phyloP scores from a whole-genome alignment of 2,329 filamentous ascomycete species.

The Aspergillus fructus region DNA sequence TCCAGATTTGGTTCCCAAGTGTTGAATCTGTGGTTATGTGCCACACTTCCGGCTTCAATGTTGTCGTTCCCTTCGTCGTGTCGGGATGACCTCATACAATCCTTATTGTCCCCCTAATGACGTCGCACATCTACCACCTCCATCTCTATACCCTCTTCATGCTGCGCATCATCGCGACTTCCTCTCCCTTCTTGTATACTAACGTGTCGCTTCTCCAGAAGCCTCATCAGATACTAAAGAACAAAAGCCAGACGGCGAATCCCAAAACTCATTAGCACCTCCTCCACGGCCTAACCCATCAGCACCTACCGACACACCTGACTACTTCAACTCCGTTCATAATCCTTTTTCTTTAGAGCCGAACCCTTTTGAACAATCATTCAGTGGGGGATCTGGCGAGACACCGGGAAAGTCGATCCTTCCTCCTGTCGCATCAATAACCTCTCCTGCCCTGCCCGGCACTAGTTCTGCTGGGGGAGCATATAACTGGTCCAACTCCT shows the following conservation, averaged over 20 bases:
- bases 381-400: conserved; percentile 61
- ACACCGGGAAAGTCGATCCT: conserved; percentile 81
- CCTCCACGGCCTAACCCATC: conserved; percentile 62
- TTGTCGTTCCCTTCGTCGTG: conserved; percentile 27
- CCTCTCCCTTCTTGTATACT: conserved; percentile 18
- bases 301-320: conserved; percentile 57
- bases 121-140: conserved; percentile 6
- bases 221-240: conserved; percentile 34
- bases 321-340: conserved; percentile 67
- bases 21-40: conserved; percentile 25
- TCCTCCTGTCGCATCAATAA: conserved; percentile 84
- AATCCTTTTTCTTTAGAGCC: conserved; percentile 66
- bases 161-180: conserved; percentile 7
- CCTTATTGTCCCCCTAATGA: conserved; percentile 19
- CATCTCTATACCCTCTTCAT: not conserved
- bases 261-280: conserved; percentile 66
- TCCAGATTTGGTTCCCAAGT: conserved; percentile 11
- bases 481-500: conserved; percentile 80
- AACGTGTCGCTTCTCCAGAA: conserved; percentile 26
- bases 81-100: conserved; percentile 40
- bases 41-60: conserved; percentile 27
- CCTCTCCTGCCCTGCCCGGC: conserved; percentile 82
- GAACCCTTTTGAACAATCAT: conserved; percentile 97
- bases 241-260: conserved; percentile 52
- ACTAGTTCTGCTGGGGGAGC: conserved; percentile 66